Evolutionary conservation across 2,329 filamentous ascomycete genomes (phyloP), one percentile per base, ranked within the genome.

Genomic region (Alternaria sp.): DNA sequence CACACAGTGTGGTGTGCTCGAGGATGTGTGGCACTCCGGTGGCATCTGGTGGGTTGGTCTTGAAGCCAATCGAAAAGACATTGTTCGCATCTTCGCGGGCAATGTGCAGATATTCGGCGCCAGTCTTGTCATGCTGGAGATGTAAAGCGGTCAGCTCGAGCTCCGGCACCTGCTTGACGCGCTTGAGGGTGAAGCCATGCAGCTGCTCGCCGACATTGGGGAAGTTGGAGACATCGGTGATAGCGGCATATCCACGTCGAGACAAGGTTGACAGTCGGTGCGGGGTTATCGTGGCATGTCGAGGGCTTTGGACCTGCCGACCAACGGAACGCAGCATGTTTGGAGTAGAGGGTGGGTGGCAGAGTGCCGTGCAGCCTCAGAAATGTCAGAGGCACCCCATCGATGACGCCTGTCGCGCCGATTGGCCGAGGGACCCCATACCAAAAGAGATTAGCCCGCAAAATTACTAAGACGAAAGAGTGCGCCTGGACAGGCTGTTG

Each of bases 41-140:
- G 76, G 96, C 93, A 81, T 99, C 93, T 9, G 94, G 94, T 17
- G 96, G 96, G 78, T 98, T 98, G 23, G 96, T 99, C 87, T 97
- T 97, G 89, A 99, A 99, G 56, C 94, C 96, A 75, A 99, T 96
- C 40, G 94, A 96, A 82, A 99, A 99, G 78, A 98, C 96, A 92
- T 99, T 99, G 84, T 99, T 99, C 84, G 91, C 91, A 78, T 99
- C 96, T 61, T 98, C 93, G 72, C 95, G 87, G 15, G 94, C 95
- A 73, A 99, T 91, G 82, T 99, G 96, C 50, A 99, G 86, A 78
- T 98, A 97, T 71, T 99, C 93, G 67, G 96, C 96, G 63, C 94
- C 93, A 0, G 96, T 99, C 84, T 94, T 94, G 83, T 98, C 92
- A 79, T 99, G 96, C 75, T 92, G 90, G 67, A 99, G 87, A 67